Evolutionary conservation across 208 protist species (phyloP).

Genomic region (Trypanosoma cruzi): DNA sequence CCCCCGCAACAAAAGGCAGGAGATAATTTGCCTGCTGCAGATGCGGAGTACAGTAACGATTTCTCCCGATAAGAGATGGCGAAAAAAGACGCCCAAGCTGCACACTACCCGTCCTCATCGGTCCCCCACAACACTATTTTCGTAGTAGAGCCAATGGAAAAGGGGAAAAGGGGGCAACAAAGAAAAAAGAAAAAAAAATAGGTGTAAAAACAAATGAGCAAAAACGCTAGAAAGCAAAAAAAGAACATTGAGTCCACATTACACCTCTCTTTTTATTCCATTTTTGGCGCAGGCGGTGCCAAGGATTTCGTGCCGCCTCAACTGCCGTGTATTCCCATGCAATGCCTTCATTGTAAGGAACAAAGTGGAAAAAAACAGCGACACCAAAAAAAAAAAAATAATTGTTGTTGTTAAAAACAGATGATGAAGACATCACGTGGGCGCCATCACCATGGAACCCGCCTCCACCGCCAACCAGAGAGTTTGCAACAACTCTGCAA

Average conservation of each 20-base stretch:
- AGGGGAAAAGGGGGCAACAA: too few relatives aligned
- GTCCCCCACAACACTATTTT: background rate
- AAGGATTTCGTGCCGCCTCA: too few relatives aligned
- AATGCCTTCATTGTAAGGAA: too few relatives aligned
- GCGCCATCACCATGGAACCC: conserved; percentile 1
- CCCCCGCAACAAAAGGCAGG: background rate
- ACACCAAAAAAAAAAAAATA: background rate
- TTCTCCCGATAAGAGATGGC: background rate
- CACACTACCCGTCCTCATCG: background rate
- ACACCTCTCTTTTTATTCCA: conserved; percentile 2
- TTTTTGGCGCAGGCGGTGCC: too few relatives aligned
- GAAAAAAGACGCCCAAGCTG: conserved; percentile 4
- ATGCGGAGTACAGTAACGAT: background rate
- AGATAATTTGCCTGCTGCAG: conserved; percentile 16
- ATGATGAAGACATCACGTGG: conserved; percentile 5
- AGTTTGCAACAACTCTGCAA: conserved; percentile 38
- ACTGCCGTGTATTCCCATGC: too few relatives aligned
- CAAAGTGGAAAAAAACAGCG: too few relatives aligned
- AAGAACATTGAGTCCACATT: conserved; percentile 8
- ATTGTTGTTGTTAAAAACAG: background rate
- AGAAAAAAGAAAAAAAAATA: too few relatives aligned
- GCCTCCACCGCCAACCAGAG: conserved; percentile 59
- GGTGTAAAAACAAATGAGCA: background rate
- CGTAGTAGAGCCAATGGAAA: conserved; percentile 4
- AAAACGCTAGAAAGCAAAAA: too few relatives aligned